These are phyloP conservation scores for Triticum urartu DNA, from an alignment of 176 grass and related monocot species.

Conservation along the genomic window DNA sequence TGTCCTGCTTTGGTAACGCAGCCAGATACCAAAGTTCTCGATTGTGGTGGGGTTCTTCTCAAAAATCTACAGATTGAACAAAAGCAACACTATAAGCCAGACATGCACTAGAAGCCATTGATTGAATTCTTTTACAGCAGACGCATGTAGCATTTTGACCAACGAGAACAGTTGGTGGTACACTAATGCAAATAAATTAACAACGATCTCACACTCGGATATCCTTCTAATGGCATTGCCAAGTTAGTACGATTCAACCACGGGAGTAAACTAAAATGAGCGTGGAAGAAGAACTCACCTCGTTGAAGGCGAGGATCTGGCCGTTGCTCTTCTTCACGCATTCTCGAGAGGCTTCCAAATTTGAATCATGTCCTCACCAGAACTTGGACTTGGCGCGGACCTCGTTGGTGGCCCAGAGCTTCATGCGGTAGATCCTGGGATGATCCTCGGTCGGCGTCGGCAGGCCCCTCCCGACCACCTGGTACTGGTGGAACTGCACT, in stretches of 20 bases:
- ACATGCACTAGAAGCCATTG: background rate
- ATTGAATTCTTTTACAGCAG: background rate
- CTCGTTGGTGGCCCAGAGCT: slow-evolving; percentile 83
- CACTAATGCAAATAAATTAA: background rate
- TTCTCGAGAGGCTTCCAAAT: background rate
- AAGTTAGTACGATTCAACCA: background rate
- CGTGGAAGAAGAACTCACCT: slow-evolving; percentile 26
- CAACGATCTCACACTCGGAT: too few relatives aligned
- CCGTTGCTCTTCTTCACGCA: slow-evolving; percentile 80
- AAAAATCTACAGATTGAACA: slow-evolving; percentile 48
- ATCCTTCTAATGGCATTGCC: background rate
- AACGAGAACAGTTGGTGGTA: background rate
- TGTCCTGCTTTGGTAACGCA: slow-evolving; percentile 73
- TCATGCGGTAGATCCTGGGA: slow-evolving; percentile 79
- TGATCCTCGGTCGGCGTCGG: slow-evolving; percentile 64
- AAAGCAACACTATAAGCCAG: background rate
- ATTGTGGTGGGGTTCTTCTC: slow-evolving; percentile 71
- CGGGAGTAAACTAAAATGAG: background rate
- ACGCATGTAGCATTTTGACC: background rate
- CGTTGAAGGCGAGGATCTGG: slow-evolving; percentile 72
- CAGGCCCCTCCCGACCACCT: slow-evolving; percentile 67
- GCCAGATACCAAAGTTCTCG: slow-evolving; percentile 89
- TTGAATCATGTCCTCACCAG: slow-evolving; percentile 27
- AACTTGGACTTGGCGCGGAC: slow-evolving; percentile 84
- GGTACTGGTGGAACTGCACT: slow-evolving; percentile 78